phyloP scores from a whole-genome alignment of 2,329 filamentous ascomycete species.

The Colletotrichum liriopes region DNA sequence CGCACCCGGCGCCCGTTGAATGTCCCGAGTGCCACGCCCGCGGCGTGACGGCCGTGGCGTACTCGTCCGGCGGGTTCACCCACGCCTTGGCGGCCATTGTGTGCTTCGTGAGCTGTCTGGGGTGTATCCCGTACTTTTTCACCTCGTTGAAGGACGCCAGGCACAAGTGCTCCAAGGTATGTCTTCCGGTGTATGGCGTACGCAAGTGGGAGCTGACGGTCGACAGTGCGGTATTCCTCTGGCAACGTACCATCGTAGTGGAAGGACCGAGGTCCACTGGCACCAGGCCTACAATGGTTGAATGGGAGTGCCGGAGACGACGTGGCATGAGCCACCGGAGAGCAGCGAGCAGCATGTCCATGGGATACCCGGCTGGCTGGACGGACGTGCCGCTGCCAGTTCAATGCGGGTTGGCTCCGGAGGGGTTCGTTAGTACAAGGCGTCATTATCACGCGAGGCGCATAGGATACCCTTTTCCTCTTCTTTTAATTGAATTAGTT shows the following conservation, averaged over 20 bases:
- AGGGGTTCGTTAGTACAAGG: not conserved
- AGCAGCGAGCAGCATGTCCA: not conserved
- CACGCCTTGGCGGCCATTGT: slow-evolving; percentile 44
- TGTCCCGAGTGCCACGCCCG: slow-evolving; percentile 46
- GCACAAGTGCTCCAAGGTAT: slow-evolving; percentile 46
- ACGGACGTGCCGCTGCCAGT: no score
- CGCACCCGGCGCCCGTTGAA: slow-evolving; percentile 43
- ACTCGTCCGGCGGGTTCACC: slow-evolving; percentile 45
- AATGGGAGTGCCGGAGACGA: not conserved
- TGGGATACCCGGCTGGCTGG: not conserved
- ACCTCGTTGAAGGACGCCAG: slow-evolving; percentile 45
- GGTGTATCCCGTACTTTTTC: slow-evolving; percentile 47
- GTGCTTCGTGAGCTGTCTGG: slow-evolving; percentile 45
- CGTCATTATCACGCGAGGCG: slow-evolving; percentile 8
- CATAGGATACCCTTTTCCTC: slow-evolving; percentile 30
- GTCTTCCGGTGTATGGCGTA: not conserved
- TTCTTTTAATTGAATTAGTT: not conserved
- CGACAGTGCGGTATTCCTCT: slow-evolving; percentile 46
- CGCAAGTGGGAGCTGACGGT: slow-evolving; percentile 17
- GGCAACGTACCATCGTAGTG: slow-evolving; percentile 48
- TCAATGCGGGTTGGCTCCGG: not conserved
- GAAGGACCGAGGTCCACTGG: slow-evolving; percentile 46
- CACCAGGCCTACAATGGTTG: slow-evolving; percentile 28
- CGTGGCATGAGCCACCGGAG: not conserved
- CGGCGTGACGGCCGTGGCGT: slow-evolving; percentile 45